Evolutionary conservation across 2,329 filamentous ascomycete species (phyloP).

Genomic region (Venturia carpophila): DNA sequence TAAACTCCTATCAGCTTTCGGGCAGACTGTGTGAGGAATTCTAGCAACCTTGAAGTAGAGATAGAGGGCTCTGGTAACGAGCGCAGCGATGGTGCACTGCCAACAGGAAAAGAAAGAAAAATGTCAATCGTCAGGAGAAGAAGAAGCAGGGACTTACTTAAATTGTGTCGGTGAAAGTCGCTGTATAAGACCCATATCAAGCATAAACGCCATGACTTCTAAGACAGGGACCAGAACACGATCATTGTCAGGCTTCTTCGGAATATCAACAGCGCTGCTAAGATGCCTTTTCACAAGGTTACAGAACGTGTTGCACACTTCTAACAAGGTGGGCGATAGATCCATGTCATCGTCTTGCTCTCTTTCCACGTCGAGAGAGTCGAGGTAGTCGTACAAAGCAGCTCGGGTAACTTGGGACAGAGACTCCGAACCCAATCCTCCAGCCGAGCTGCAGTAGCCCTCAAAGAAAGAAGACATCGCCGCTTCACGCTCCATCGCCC

Average conservation of each 20-base stretch:
- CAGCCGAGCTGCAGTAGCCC: constrained; percentile 64
- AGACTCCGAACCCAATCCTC: constrained; percentile 64
- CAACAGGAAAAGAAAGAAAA: not conserved
- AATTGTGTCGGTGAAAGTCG: constrained; percentile 27
- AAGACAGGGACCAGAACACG: constrained; percentile 67
- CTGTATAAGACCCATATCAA: constrained; percentile 39
- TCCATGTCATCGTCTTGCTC: constrained; percentile 19
- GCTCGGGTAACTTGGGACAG: constrained; percentile 61
- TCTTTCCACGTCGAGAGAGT: constrained; percentile 21
- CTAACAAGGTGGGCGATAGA: constrained; percentile 22
- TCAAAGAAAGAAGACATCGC: constrained; percentile 45
- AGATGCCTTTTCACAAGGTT: not conserved
- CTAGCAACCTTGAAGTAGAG: too few relatives aligned
- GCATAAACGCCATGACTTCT: constrained; percentile 67
- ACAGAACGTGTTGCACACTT: constrained; percentile 20
- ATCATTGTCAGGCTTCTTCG: constrained; percentile 43
- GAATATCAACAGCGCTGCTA: constrained; percentile 35
- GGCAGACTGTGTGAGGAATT: too few relatives aligned
- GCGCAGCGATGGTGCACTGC: too few relatives aligned
- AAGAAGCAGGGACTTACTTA: constrained; percentile 41
- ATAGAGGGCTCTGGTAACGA: too few relatives aligned
- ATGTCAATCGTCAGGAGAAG: not conserved
- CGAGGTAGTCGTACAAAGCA: constrained; percentile 48
- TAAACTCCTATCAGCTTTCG: too few relatives aligned
- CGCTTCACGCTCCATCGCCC: constrained; percentile 21